Evolutionary conservation across 768 basidiomycete species (phyloP).

Genomic region (Phaffia tasmanica): DNA sequence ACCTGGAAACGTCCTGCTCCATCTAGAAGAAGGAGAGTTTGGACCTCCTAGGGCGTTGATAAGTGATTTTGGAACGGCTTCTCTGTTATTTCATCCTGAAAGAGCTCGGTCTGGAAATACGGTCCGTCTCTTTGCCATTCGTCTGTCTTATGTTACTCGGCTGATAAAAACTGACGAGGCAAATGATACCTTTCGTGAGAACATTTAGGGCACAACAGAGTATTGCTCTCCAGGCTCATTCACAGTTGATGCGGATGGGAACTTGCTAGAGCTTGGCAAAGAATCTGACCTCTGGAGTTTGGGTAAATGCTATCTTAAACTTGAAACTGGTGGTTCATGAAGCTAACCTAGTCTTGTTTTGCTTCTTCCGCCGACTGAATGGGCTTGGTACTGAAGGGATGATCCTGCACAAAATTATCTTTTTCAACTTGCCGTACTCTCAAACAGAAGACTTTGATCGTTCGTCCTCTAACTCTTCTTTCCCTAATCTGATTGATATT

Average conservation of each 20-base stretch:
- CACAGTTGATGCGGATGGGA: conserved; percentile 52
- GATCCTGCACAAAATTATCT: conserved; percentile 85
- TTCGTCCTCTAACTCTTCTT: background rate
- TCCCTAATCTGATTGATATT: background rate
- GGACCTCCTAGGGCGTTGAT: background rate
- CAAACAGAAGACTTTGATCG: conserved; percentile 55
- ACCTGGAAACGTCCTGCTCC: conserved; percentile 82
- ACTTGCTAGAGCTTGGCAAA: conserved; percentile 61
- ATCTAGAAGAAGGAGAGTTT: conserved; percentile 67
- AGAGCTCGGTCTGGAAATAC: conserved; percentile 35
- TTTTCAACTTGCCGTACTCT: conserved; percentile 76
- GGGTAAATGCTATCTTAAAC: conserved; percentile 40
- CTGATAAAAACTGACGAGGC: background rate
- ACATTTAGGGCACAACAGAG: conserved; percentile 7
- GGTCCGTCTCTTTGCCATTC: background rate
- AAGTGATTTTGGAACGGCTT: conserved; percentile 24
- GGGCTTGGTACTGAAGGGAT: conserved; percentile 42
- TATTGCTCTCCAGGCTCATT: conserved; percentile 69
- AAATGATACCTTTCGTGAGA: conserved; percentile 32
- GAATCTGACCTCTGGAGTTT: conserved; percentile 96
- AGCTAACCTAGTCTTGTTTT: background rate
- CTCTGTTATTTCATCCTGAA: conserved; percentile 24
- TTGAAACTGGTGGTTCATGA: too few relatives aligned
- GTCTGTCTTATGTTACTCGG: background rate
- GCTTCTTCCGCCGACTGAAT: background rate